phyloP scores from a whole-genome alignment of 2,329 filamentous ascomycete species.

The Aspergillus carbonarius region DNA sequence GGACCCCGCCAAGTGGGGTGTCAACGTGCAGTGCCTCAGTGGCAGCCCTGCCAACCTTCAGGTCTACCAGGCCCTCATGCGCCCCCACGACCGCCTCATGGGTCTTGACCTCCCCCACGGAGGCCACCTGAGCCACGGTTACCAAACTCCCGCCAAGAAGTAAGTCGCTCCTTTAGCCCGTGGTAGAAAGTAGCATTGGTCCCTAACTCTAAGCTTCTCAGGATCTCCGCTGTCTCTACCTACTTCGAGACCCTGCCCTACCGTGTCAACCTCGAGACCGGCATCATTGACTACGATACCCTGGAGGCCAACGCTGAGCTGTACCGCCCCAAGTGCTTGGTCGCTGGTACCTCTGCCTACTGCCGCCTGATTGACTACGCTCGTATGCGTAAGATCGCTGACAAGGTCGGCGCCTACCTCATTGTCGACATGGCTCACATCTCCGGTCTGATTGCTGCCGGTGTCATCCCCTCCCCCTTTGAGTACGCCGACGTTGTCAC shows the following conservation, averaged over 20 bases:
- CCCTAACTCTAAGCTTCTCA: slow-evolving; percentile 28
- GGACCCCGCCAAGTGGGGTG: slow-evolving; percentile 88
- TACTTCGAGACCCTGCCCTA: slow-evolving; percentile 99
- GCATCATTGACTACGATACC: slow-evolving; percentile 91
- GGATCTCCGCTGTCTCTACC: slow-evolving; percentile 96
- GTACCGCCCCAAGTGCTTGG: slow-evolving; percentile 93
- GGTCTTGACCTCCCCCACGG: slow-evolving; percentile 94
- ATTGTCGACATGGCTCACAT: slow-evolving; percentile 97
- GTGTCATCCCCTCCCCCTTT: slow-evolving; percentile 88
- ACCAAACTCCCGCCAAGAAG: slow-evolving; percentile 90
- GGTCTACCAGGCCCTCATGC: slow-evolving; percentile 93
- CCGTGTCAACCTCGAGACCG: slow-evolving; percentile 83
- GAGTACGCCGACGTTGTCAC: slow-evolving; percentile 90
- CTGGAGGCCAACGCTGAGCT: slow-evolving; percentile 82
- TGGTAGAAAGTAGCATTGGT: neutral
- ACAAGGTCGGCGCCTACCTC: slow-evolving; percentile 89
- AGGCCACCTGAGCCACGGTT: slow-evolving; percentile 93
- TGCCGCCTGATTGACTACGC: slow-evolving; percentile 94
- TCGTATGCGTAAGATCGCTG: slow-evolving; percentile 83
- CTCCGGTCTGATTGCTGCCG: slow-evolving; percentile 87
- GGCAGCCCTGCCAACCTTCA: slow-evolving; percentile 96
- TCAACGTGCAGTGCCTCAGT: slow-evolving; percentile 94
- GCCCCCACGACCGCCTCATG: slow-evolving; percentile 94
- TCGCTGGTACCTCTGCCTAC: slow-evolving; percentile 94
- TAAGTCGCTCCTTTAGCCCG: slow-evolving; percentile 41